These are phyloP conservation scores for Gossypium ekmanianum DNA, from an alignment of 345 rosid genomes.

Conservation along the genomic window DNA sequence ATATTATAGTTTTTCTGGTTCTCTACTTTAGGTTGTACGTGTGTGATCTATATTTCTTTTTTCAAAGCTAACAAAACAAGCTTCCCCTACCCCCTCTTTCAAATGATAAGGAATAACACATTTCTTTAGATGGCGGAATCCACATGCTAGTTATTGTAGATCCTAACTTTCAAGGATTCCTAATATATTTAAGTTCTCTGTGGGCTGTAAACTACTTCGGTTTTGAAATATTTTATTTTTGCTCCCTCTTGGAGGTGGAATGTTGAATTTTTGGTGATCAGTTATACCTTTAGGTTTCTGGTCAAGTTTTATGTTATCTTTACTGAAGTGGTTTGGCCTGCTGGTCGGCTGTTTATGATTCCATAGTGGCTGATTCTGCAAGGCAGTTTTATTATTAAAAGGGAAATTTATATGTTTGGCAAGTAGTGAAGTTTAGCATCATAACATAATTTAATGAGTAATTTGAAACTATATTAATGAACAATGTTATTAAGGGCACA, in stretches of 20 bases:
- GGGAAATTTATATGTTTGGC: neutral
- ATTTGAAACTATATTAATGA: neutral
- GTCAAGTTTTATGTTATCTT: neutral
- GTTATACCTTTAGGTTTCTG: neutral
- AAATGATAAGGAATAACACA: neutral
- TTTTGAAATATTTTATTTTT: neutral
- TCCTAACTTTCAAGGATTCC: neutral
- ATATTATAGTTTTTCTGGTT: neutral
- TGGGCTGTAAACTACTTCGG: neutral
- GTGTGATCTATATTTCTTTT: neutral
- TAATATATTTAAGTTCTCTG: neutral
- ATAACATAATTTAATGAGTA: neutral
- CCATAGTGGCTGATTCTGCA: neutral
- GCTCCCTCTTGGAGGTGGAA: neutral
- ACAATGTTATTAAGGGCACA: too few relatives aligned
- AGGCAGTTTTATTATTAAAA: neutral
- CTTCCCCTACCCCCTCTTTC: neutral
- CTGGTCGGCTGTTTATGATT: neutral
- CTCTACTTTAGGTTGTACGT: neutral
- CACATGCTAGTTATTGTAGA: neutral
- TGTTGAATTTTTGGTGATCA: neutral
- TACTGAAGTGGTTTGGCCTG: neutral
- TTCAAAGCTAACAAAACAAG: neutral
- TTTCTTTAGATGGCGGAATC: neutral
- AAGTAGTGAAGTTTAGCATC: neutral